phyloP scores from a whole-genome alignment of 495 filamentous ascomycete genomes.

The Mycothermus thermophilus region DNA sequence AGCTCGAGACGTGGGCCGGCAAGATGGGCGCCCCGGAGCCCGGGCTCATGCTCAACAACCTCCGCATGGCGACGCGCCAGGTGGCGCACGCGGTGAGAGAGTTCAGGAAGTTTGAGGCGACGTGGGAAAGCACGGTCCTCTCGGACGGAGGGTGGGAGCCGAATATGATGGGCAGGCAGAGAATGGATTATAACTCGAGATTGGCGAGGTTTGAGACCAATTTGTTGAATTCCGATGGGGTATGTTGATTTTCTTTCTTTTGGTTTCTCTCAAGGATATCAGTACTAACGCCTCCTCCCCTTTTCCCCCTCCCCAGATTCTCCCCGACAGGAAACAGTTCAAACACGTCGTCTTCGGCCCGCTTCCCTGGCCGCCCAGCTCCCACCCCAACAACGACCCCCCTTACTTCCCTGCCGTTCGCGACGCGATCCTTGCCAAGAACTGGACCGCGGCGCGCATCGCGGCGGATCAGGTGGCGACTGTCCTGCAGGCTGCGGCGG shows the following conservation, averaged over 20 bases:
- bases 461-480: constrained; percentile 59
- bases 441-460: constrained; percentile 57
- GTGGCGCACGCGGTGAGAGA: constrained; percentile 44
- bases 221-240: constrained; percentile 66
- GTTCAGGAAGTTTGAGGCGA: constrained; percentile 60
- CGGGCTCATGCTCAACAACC: constrained; percentile 40
- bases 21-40: constrained; percentile 15
- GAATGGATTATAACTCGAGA: constrained; percentile 53
- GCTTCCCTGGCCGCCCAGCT: constrained; percentile 54
- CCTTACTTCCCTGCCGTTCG: constrained; percentile 79
- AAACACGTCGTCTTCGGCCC: constrained; percentile 87
- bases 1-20: constrained; percentile 50
- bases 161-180: constrained; percentile 44
- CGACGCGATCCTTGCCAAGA: constrained; percentile 57
- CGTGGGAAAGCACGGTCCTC: constrained; percentile 55
- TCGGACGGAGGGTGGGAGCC: constrained; percentile 57
- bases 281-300: not conserved
- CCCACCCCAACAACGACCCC: too few species aligned
- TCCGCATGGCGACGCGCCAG: constrained; percentile 46
- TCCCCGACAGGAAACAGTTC: constrained; percentile 82
- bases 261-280: not conserved
- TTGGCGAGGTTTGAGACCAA: constrained; percentile 72
- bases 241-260: constrained; percentile 33
- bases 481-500: constrained; percentile 50
- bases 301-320: constrained; percentile 40